Conservation (phyloP, 1,139 yeast genomes). For the Candida tunisiensis region DNA sequence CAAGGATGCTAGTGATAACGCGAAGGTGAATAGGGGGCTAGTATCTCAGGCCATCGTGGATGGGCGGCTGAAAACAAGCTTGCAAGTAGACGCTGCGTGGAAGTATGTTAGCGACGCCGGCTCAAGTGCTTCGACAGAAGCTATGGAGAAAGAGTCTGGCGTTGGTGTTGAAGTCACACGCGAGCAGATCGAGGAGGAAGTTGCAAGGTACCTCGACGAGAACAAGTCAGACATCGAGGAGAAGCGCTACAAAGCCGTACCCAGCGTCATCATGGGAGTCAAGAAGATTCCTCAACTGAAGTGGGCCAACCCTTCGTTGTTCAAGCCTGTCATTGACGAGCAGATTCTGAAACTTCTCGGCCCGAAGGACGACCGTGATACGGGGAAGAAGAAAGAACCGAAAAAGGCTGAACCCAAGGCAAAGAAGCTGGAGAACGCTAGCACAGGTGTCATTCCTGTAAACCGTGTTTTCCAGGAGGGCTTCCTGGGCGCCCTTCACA, state of each 20-base stretch:
- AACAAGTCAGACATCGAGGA: conserved; percentile 41
- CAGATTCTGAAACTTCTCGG: conserved; percentile 58
- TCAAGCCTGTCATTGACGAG: conserved; percentile 76
- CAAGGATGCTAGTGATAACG: conserved; percentile 10
- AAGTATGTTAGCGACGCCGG: conserved; percentile 45
- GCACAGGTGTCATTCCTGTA: too few species aligned
- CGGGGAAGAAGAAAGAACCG: conserved; percentile 41
- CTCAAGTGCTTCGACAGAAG: conserved; percentile 24
- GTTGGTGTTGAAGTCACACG: conserved; percentile 64
- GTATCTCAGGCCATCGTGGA: conserved; percentile 45
- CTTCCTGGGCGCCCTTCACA: conserved; percentile 85
- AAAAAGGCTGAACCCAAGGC: conserved; percentile 9
- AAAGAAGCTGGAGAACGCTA: conserved; percentile 12
- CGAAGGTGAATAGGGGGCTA: conserved; percentile 24
- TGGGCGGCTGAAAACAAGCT: conserved; percentile 44
- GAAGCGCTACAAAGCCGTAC: conserved; percentile 66
- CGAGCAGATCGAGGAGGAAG: conserved; percentile 42
- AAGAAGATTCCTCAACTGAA: conserved; percentile 59
- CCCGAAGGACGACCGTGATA: conserved; percentile 92
- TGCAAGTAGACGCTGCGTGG: conserved; percentile 71
- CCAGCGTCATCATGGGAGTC: conserved; percentile 59
- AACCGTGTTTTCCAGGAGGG: conserved; percentile 98
- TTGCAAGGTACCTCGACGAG: conserved; percentile 39
- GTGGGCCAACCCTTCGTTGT: conserved; percentile 81
- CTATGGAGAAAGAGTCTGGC: conserved; percentile 50